Percentiles rank a stretch among this genome's conserved stretches.
Evolutionary conservation across 768 basidiomycete genomes (phyloP).

Genomic region (Hemileccinum impolitum): DNA sequence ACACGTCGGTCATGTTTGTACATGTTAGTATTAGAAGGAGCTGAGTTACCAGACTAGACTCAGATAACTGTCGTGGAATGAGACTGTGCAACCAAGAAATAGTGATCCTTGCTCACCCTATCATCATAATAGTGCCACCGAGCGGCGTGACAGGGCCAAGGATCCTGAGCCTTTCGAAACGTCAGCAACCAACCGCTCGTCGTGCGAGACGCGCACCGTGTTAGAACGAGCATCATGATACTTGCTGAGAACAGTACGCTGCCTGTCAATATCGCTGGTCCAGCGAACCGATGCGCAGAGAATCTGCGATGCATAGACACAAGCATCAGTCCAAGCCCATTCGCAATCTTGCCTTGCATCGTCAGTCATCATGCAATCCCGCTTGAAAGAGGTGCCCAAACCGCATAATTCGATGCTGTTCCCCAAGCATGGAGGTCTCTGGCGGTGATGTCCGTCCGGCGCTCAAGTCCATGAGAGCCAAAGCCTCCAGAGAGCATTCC

Average conservation of each 20-base stretch:
- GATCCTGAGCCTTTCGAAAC: constrained; percentile 38
- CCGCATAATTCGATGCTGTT: constrained; percentile 62
- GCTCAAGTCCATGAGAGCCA: constrained; percentile 60
- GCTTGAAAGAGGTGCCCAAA: constrained; percentile 33
- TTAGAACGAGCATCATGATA: constrained; percentile 53
- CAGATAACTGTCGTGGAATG: constrained; percentile 42
- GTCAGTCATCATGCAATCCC: constrained; percentile 8
- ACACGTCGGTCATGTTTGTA: too few species aligned
- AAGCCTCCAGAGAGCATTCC: constrained; percentile 66
- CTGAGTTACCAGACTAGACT: constrained; percentile 32
- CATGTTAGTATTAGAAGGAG: too few species aligned
- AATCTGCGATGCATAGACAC: constrained; percentile 64
- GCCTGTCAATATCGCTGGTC: constrained; percentile 61
- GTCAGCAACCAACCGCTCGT: background rate
- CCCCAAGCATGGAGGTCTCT: constrained; percentile 59
- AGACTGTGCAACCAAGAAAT: constrained; percentile 1
- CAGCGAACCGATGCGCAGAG: constrained; percentile 57
- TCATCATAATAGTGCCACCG: constrained; percentile 62
- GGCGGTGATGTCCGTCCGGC: constrained; percentile 43
- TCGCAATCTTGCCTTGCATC: constrained; percentile 48
- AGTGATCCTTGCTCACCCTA: constrained; percentile 47
- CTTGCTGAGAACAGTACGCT: constrained; percentile 59
- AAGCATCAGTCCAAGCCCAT: constrained; percentile 63
- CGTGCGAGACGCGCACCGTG: constrained; percentile 33
- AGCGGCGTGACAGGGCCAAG: constrained; percentile 67